A percentile compares a stretch with the other conserved stretches of the same genome.
Evolutionary conservation across 2,329 filamentous ascomycete species (phyloP).

Genomic region (Colletotrichum eremochloae): DNA sequence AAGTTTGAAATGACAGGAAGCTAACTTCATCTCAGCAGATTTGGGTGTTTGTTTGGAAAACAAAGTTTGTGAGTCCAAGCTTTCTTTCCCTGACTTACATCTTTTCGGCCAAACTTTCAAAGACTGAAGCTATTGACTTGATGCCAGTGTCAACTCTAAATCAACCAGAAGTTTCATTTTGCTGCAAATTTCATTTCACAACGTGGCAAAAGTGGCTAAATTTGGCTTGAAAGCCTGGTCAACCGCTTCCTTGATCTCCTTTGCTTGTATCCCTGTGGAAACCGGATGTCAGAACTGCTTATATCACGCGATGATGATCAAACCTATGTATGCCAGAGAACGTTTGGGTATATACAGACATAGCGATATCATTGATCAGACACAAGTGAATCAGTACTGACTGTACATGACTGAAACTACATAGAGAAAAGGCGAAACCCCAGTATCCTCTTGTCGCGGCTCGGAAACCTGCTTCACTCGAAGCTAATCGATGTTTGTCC

Average conservation of each 20-base stretch:
- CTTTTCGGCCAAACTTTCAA: neutral
- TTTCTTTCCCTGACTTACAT: neutral
- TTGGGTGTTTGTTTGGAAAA: neutral
- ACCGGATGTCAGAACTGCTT: neutral
- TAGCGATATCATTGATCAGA: neutral
- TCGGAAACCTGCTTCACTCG: neutral
- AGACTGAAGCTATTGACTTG: neutral
- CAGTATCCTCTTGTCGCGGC: too few species aligned
- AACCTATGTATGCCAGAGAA: too few species aligned
- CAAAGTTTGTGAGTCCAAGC: neutral
- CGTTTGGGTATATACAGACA: too few species aligned
- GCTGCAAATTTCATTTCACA: neutral
- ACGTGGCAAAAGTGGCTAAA: neutral
- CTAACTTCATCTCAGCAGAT: neutral
- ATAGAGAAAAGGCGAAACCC: neutral
- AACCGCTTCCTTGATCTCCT: neutral
- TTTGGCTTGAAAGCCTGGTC: neutral
- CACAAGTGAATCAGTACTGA: fast-evolving
- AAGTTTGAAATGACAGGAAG: neutral
- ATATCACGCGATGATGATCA: neutral
- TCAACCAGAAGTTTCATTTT: neutral
- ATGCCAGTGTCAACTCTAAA: neutral
- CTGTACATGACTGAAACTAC: fast-evolving
- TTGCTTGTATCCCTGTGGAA: neutral
- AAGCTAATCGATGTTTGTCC: neutral